Evolutionary conservation across 2,329 filamentous ascomycete species (phyloP).

Genomic region (Pseudocercospora macadamiae): DNA sequence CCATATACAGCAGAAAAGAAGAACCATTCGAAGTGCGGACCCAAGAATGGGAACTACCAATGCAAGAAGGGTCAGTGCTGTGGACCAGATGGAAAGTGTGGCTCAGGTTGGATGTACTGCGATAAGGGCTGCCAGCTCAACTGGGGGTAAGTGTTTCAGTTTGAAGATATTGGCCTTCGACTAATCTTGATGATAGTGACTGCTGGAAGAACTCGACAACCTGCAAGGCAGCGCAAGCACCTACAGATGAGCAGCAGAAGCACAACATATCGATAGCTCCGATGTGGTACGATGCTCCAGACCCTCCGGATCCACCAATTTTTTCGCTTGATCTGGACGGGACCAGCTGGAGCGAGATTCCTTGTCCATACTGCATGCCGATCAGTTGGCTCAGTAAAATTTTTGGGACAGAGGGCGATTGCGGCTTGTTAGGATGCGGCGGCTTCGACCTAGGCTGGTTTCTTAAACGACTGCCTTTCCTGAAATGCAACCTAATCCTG

Average conservation of each 20-base stretch:
- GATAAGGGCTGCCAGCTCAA: conserved; percentile 21
- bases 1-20: conserved; percentile 4
- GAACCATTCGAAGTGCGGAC: conserved; percentile 15
- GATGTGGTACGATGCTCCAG: conserved; percentile 11
- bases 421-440: conserved; percentile 17
- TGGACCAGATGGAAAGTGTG: conserved; percentile 21
- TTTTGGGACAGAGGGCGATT: conserved; percentile 5
- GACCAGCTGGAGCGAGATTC: not conserved
- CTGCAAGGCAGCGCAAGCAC: conserved; percentile 11
- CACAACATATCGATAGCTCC: conserved; percentile 16
- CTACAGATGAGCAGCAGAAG: conserved; percentile 8
- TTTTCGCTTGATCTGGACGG: not conserved
- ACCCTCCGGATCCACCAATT: not conserved
- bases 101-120: conserved; percentile 17
- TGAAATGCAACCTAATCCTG: not conserved
- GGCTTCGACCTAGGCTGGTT: conserved; percentile 20
- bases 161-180: not conserved
- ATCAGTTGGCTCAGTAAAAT: not conserved
- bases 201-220: conserved; percentile 25
- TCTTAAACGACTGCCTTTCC: not conserved
- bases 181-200: not conserved
- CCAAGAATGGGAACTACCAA: conserved; percentile 10
- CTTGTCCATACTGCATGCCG: conserved; percentile 2
- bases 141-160: conserved; percentile 11
- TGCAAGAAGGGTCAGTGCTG: conserved; percentile 22